Conservation (phyloP, 345 rosid genomes). For the Leavenworthia alabamica region DNA sequence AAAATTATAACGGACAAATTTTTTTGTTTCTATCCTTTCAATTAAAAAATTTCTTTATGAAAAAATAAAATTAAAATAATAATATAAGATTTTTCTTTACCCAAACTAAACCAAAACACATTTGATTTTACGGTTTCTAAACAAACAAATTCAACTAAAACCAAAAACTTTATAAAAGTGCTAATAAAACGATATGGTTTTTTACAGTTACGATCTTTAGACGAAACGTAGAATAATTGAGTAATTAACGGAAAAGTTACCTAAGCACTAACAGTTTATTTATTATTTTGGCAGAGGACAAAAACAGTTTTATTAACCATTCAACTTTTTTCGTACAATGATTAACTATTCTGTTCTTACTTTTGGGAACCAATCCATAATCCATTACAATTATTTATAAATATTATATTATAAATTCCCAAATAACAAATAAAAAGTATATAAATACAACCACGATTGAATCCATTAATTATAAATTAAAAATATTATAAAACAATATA, state of each 20-base stretch:
- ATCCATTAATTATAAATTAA: background rate
- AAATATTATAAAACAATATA: background rate
- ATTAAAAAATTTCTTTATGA: background rate
- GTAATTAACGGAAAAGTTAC: constrained; percentile 25
- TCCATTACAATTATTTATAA: background rate
- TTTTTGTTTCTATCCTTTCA: background rate
- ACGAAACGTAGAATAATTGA: background rate
- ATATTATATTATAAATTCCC: background rate
- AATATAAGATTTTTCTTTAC: background rate
- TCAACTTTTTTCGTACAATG: constrained; percentile 19
- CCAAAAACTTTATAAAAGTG: background rate
- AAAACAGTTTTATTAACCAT: background rate
- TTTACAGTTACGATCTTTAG: too few relatives aligned
- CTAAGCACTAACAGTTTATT: background rate
- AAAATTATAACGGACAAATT: background rate
- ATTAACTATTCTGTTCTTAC: constrained; percentile 20
- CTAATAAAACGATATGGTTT: background rate
- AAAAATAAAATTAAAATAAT: background rate
- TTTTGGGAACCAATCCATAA: constrained; percentile 23
- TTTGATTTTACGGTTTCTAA: background rate
- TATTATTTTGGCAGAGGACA: background rate
- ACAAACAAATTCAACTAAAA: background rate
- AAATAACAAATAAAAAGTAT: background rate
- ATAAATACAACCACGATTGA: background rate
- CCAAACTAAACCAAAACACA: background rate